These are phyloP conservation scores for Scutellaria minor DNA, from an alignment of 257 asterid genomes.

Conservation along the genomic window DNA sequence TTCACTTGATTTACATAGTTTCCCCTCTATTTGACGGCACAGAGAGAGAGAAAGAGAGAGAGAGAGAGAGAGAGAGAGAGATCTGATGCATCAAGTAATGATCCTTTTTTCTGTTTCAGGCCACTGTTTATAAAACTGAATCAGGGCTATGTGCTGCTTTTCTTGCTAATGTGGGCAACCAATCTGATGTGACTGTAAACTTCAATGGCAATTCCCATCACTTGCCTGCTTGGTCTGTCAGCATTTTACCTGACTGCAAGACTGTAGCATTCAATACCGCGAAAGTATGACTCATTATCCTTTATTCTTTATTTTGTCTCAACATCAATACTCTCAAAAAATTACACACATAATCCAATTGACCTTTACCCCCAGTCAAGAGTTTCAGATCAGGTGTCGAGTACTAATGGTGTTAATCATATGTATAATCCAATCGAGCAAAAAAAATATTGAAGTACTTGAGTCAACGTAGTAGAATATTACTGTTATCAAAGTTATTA, in stretches of 20 bases:
- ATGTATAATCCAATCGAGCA: constrained; percentile 34
- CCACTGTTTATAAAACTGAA: constrained; percentile 65
- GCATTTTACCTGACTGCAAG: constrained; percentile 92
- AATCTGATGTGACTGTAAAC: constrained; percentile 61
- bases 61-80: too few relatives aligned
- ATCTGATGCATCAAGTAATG: constrained; percentile 65
- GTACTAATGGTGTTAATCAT: constrained; percentile 11
- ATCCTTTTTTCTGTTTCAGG: constrained; percentile 49
- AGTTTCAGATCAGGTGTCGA: not conserved
- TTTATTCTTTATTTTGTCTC: constrained; percentile 64
- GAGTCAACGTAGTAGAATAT: constrained; percentile 40
- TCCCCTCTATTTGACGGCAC: too few relatives aligned
- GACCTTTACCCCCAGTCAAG: too few relatives aligned
- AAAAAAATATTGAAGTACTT: constrained; percentile 72
- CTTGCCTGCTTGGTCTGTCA: constrained; percentile 92
- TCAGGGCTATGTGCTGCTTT: constrained; percentile 81
- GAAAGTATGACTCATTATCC: constrained; percentile 52
- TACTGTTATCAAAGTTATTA: not conserved
- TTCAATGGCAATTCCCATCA: constrained; percentile 70
- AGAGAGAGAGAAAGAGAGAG: too few relatives aligned
- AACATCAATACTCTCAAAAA: constrained; percentile 78
- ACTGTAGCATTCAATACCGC: constrained; percentile 76
- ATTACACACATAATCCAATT: not conserved
- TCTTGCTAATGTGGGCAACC: constrained; percentile 66
- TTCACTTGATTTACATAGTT: too few relatives aligned